These are phyloP conservation scores for Yarrowia sp. DNA, from an alignment of 805 yeast genomes.

Conservation along the genomic window DNA sequence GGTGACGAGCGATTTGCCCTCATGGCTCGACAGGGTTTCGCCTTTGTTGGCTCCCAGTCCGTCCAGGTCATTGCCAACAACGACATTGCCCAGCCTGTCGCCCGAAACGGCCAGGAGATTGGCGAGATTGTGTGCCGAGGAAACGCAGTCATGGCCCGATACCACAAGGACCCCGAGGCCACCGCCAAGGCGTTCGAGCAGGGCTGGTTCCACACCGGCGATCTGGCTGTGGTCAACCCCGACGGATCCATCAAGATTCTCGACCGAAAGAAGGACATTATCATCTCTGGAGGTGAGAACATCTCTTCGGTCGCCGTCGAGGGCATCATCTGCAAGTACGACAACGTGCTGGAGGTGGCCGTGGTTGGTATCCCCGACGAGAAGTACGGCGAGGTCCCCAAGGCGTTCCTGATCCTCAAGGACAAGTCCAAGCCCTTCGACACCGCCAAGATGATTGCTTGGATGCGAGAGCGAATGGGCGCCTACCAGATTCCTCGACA, in stretches of 20 bases:
- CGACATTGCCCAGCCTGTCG: conserved; percentile 44
- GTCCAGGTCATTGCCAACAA: conserved; percentile 46
- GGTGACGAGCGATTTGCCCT: conserved; percentile 45
- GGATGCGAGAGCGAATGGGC: conserved; percentile 47
- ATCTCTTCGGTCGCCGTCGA: conserved; percentile 51
- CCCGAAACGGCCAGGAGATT: conserved; percentile 47
- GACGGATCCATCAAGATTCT: conserved; percentile 50
- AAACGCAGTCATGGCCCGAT: conserved; percentile 49
- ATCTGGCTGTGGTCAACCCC: conserved; percentile 50
- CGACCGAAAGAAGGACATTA: conserved; percentile 51
- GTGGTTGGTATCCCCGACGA: conserved; percentile 49
- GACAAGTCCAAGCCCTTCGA: conserved; percentile 41
- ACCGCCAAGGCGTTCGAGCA: conserved; percentile 48
- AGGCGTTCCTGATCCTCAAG: conserved; percentile 47
- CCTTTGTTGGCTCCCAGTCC: conserved; percentile 47
- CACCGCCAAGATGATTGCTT: conserved; percentile 43
- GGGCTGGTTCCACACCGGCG: conserved; percentile 52
- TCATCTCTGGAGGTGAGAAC: conserved; percentile 52
- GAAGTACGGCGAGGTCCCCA: conserved; percentile 50
- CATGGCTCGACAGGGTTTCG: conserved; percentile 50
- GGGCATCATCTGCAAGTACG: conserved; percentile 45
- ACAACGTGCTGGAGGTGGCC: conserved; percentile 48
- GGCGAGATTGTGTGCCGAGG: conserved; percentile 51
- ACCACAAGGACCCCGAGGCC: conserved; percentile 49
- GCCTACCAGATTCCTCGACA: conserved; percentile 50